These are phyloP conservation scores for Erythrophleum ivorense DNA, from an alignment of 331 rosid genomes.

Conservation along the genomic window DNA sequence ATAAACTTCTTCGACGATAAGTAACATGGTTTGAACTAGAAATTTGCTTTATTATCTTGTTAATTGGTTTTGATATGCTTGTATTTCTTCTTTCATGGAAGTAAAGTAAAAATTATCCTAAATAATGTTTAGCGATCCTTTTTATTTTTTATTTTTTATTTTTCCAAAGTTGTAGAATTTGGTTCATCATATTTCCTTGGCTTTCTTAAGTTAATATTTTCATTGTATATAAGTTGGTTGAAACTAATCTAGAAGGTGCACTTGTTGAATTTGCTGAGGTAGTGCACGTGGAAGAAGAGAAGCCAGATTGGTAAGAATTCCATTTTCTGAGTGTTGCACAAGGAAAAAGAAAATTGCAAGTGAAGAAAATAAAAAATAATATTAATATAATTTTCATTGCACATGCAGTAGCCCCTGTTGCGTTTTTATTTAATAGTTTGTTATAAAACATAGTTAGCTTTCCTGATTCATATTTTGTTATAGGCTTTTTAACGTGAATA, in stretches of 20 bases:
- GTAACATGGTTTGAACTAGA: neutral
- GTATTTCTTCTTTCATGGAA: neutral
- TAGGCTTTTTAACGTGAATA: no score
- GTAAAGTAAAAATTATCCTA: neutral
- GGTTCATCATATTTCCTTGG: neutral
- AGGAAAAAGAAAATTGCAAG: conserved; percentile 3
- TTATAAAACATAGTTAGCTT: no score
- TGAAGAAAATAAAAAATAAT: neutral
- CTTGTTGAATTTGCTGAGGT: conserved; percentile 89
- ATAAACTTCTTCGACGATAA: neutral
- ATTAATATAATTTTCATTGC: neutral
- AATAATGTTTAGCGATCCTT: neutral
- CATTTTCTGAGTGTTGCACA: conserved; percentile 4
- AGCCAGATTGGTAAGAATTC: conserved; percentile 83
- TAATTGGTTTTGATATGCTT: neutral
- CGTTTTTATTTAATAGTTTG: no score
- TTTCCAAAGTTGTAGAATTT: neutral
- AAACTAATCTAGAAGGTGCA: conserved; percentile 88
- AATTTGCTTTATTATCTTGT: neutral
- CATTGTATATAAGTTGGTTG: conserved; percentile 67
- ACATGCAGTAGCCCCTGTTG: conserved; percentile 8
- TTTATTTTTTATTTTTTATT: neutral
- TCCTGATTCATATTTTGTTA: no score
- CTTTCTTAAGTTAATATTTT: conserved; percentile 4
- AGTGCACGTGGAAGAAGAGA: conserved; percentile 82